Conservation (phyloP, 441 rosid genomes). For the Corymbia citriodora region DNA sequence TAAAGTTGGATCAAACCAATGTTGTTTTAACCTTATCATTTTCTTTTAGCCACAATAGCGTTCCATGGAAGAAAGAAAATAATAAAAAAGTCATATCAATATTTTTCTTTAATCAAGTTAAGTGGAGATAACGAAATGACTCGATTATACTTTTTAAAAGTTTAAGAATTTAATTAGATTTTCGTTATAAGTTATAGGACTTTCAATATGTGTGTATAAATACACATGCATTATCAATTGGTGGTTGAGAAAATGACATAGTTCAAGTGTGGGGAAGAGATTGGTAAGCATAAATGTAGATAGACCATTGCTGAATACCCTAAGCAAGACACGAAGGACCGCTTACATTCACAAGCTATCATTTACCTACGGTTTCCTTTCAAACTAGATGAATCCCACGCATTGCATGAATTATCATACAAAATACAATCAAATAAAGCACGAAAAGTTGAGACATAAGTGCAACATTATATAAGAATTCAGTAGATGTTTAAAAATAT, state of each 20-base stretch:
- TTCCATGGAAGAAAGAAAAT: not conserved
- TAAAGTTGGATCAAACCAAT: not conserved
- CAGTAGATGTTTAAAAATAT: not conserved
- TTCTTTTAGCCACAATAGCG: not conserved
- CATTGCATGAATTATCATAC: not conserved
- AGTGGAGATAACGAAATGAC: too few species aligned
- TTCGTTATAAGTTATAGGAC: not conserved
- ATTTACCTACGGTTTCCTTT: not conserved
- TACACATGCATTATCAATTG: not conserved
- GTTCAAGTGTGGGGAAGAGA: not conserved
- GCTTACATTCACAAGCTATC: not conserved
- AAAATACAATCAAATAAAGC: not conserved
- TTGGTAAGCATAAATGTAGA: not conserved
- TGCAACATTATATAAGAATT: not conserved
- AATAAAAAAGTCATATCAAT: too few species aligned
- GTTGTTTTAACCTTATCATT: too few species aligned
- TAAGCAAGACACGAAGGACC: not conserved
- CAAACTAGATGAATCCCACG: not conserved
- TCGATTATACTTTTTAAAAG: not conserved
- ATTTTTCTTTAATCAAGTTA: not conserved
- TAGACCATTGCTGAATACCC: not conserved
- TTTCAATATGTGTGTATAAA: not conserved
- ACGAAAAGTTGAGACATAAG: not conserved
- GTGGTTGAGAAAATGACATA: not conserved
- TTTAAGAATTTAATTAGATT: too few species aligned